Base-by-base conservation (phyloP, 805 yeast genomes). In the Zygosaccharomyces bisporus region DNA sequence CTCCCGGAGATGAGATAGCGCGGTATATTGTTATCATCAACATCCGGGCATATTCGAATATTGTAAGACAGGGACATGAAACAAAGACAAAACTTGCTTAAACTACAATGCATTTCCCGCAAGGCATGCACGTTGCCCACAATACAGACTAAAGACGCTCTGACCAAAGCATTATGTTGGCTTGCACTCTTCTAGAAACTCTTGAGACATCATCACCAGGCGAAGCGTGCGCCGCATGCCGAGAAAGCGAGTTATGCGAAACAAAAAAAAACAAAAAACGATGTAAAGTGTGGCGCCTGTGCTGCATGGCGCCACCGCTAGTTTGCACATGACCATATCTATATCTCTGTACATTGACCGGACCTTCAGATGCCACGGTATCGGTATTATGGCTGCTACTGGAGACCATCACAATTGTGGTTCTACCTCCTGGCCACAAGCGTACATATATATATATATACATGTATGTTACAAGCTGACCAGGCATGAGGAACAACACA, bases 341-440 rank as follows among this genome's bases (percentile, higher is more conserved):
- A 13, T 4, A 27, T 12, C 31, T 25, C 6, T 4, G 13, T 27
- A 6, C 27, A 27, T 3, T n/a, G 25, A 13, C 5, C 13, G 31
- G 16, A 10, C 31, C 31, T 27, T 27, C 31, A 27, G 31, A 14
- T 27, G 31, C 10, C 31, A 27, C 31, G 14, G 13, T 27, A 37
- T 25, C 40, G 40, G 40, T 37, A 21, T 24, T 37, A 37, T 36
- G 32, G 33, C 32, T 24, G 30, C 31, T 17, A 24, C 21, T 14
- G 27, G 32, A 25, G 31, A 27, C 13, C 31, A 27, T 27, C 31
- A 27, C 31, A 27, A 13, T 27, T 27, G 31, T 27, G 31, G 31
- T 27, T 12, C 31, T 4, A 10, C 13, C 13, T 25, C n/a, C 5
- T 6, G 13, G 30, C 6, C 16, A n/a, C 4, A 25, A 17, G 6